Evolutionary conservation across 2,329 filamentous ascomycete species (phyloP).

Genomic region (Sphaceloma murrayae): DNA sequence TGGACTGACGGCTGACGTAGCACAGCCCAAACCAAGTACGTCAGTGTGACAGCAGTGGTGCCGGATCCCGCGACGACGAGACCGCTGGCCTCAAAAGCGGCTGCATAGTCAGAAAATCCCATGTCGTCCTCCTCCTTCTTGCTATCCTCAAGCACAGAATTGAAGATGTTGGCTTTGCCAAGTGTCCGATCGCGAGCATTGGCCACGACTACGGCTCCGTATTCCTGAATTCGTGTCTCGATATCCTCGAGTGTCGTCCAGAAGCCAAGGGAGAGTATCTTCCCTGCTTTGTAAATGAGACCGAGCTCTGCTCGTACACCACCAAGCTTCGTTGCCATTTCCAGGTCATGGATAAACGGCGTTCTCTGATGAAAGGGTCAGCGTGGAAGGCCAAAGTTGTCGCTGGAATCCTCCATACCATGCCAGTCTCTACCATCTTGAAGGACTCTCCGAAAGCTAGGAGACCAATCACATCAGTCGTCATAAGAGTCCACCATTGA

Average conservation of each 20-base stretch:
- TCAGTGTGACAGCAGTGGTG: slow-evolving; percentile 22
- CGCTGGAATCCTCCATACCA: slow-evolving; percentile 26
- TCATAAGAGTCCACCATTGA: slow-evolving; percentile 32
- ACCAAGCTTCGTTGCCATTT: slow-evolving; percentile 23
- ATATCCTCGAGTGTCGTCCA: no score
- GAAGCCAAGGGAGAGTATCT: no score
- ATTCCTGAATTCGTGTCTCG: slow-evolving; percentile 19
- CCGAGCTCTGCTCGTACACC: slow-evolving; percentile 25
- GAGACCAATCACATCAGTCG: slow-evolving; percentile 29
- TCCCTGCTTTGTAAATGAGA: no score
- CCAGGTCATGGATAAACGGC: slow-evolving; percentile 25
- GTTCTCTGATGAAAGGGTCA: no score
- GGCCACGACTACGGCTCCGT: slow-evolving; percentile 19
- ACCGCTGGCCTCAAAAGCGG: slow-evolving; percentile 22
- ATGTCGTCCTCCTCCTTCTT: slow-evolving; percentile 16
- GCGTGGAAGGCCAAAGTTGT: no score
- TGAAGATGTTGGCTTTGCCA: slow-evolving; percentile 19
- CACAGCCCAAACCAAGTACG: slow-evolving; percentile 20
- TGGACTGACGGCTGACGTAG: slow-evolving; percentile 16
- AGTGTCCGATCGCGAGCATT: slow-evolving; percentile 13
- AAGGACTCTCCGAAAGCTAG: slow-evolving; percentile 31
- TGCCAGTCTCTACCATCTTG: slow-evolving; percentile 28
- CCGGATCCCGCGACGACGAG: slow-evolving; percentile 25
- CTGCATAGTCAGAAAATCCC: slow-evolving; percentile 24
- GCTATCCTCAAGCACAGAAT: slow-evolving; percentile 20